Evolutionary conservation across 345 rosid species (phyloP).

Genomic region (Bruguiera sexangula): DNA sequence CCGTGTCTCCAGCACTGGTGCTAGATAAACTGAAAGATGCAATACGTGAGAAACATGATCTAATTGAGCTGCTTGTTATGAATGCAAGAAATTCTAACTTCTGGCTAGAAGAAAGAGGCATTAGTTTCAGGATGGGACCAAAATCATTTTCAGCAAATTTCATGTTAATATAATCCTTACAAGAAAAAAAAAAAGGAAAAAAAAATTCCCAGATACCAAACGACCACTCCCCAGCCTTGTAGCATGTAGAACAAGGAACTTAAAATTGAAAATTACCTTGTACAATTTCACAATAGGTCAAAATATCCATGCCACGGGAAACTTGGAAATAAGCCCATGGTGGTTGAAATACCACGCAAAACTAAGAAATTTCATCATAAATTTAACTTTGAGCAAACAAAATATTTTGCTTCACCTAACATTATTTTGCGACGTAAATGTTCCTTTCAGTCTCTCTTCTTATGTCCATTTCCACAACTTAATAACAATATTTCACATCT

Average conservation of each 20-base stretch:
- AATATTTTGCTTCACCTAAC: background rate
- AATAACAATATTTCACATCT: background rate
- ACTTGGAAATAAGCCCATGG: too few relatives aligned
- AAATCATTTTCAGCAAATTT: background rate
- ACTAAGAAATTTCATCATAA: too few relatives aligned
- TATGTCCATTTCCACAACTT: too few relatives aligned
- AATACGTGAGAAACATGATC: background rate
- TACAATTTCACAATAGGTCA: too few relatives aligned
- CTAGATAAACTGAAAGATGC: conserved; percentile 36
- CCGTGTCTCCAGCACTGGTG: conserved; percentile 27
- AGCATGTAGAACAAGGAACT: background rate
- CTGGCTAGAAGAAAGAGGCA: background rate
- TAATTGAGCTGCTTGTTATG: background rate
- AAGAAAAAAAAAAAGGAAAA: background rate
- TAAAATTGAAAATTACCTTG: background rate
- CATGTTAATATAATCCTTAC: background rate
- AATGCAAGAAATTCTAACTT: background rate
- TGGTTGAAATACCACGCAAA: too few relatives aligned
- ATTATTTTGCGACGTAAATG: background rate
- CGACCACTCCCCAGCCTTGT: background rate
- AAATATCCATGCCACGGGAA: too few relatives aligned
- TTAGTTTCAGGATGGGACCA: background rate
- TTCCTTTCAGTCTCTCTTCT: too few relatives aligned
- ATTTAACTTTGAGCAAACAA: too few relatives aligned
- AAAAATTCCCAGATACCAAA: background rate